These are phyloP conservation scores for Waitea zeae DNA, from an alignment of 1,284 basidiomycete genomes.

Conservation along the genomic window DNA sequence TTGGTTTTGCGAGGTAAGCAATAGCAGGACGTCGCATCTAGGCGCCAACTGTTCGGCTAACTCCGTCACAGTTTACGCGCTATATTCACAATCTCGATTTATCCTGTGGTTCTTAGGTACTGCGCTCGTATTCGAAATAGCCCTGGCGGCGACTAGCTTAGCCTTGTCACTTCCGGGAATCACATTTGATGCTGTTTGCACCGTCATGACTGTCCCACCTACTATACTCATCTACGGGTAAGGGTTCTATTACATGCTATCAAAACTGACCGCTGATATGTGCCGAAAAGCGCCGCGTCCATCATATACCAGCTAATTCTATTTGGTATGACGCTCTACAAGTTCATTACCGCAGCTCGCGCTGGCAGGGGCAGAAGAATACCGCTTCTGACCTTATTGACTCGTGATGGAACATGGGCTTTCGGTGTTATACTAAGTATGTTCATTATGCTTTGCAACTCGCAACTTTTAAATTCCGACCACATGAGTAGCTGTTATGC, in stretches of 20 bases:
- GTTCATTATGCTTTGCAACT: constrained; percentile 2
- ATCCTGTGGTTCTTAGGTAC: no score
- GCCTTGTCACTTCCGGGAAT: constrained; percentile 12
- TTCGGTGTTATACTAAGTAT: constrained; percentile 12
- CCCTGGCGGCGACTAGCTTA: constrained; percentile 12
- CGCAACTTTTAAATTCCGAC: neutral
- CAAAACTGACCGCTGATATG: no score
- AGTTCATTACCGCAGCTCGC: constrained; percentile 13
- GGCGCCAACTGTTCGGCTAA: no score
- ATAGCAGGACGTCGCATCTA: no score
- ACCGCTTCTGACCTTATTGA: constrained; percentile 14
- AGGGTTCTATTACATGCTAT: constrained; percentile 2
- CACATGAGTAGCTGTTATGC: neutral
- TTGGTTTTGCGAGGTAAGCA: constrained; percentile 16
- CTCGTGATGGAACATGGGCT: constrained; percentile 18
- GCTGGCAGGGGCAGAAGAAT: constrained; percentile 13
- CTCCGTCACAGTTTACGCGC: no score
- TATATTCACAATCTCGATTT: no score
- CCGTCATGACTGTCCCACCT: constrained; percentile 11
- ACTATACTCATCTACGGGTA: constrained; percentile 14
- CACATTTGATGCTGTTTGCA: constrained; percentile 10
- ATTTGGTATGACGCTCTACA: constrained; percentile 16
- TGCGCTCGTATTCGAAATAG: constrained; percentile 10
- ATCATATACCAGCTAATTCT: constrained; percentile 18
- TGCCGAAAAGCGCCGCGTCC: constrained; percentile 16